Base-by-base conservation (phyloP, 1,284 basidiomycete species). In the Ganoderma lingzhi region DNA sequence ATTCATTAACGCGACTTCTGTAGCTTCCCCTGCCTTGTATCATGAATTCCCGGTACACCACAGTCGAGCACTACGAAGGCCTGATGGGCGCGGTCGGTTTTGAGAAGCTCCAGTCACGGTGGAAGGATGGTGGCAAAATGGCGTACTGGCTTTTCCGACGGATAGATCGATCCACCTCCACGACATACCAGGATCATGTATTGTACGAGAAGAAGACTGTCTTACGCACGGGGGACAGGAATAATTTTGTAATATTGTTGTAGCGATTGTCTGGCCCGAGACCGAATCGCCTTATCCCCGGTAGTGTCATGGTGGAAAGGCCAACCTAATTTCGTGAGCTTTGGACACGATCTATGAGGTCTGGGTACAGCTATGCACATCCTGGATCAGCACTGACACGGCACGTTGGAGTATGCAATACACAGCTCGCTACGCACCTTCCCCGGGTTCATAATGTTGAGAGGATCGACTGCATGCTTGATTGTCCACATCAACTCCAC, bases 401-500 rank as follows among this genome's bases (percentile, higher is more conserved):
- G 48, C 14, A 28, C 48, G 23, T 23, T 51, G 28, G 23, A 28
- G n/a, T 10, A 9, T 48, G 45, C 45, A 23, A n/a, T 48, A 51
- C 48, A 28, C 19, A 9, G 10, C 28, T 51, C 23, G 23, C 48
- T 23, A 19, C 82, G 28, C 58, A 91, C 91, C 87, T 96, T 96
- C 63, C 94, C 95, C 9, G 95, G 95, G 78, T 96, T 96, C 77
- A 96, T 91, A 65, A 97, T 79, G 48, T 89, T 86, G 41, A 90
- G 78, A 0, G 95, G 95, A 76, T 96, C 95, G 14, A 96, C 82
- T 0, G 88, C 85, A 65, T 82, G 83, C 81, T 96, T 97, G 73
- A 97, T 87, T 5, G 86, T 87, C 82, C 92, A 91, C 95, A 97
- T 97, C 28, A 97, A 80, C 68, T 88, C 86, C 12, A 96, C 92